These are phyloP conservation scores for Wickerhamiella kurtzmanii DNA, from an alignment of 805 yeast species.

Conservation along the genomic window DNA sequence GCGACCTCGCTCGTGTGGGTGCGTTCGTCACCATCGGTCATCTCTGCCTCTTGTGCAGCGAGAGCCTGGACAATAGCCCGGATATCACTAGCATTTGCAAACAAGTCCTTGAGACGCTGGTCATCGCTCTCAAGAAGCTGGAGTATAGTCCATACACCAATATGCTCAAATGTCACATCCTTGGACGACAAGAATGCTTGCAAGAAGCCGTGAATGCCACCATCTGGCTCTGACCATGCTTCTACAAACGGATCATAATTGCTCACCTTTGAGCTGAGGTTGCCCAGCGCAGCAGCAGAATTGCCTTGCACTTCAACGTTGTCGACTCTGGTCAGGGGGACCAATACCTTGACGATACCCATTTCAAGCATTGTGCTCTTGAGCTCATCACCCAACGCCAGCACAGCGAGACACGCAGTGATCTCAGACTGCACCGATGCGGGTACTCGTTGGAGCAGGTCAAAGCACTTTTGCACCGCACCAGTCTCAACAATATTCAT, in stretches of 20 bases:
- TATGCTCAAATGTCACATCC: conserved; percentile 92
- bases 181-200: conserved; percentile 65
- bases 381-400: conserved; percentile 91
- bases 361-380: conserved; percentile 71
- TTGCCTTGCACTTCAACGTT: conserved; percentile 96
- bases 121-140: conserved; percentile 85
- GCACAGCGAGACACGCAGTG: conserved; percentile 91
- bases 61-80: conserved; percentile 23
- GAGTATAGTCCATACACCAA: conserved; percentile 91
- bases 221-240: conserved; percentile 66
- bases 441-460: conserved; percentile 70
- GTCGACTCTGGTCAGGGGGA: conserved; percentile 77
- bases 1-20: conserved; percentile 25
- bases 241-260: conserved; percentile 68
- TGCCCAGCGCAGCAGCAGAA: conserved; percentile 96
- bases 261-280: conserved; percentile 77
- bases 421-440: conserved; percentile 90
- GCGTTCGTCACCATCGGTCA: conserved; percentile 8
- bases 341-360: conserved; percentile 73
- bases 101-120: conserved; percentile 32
- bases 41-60: conserved; percentile 22
- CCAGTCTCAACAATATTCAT: conserved; percentile 86
- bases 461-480: conserved; percentile 83
- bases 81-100: conserved; percentile 25
- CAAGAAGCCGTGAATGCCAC: conserved; percentile 78